Evolutionary conservation across 768 basidiomycete genomes (phyloP), one percentile per base, ranked within the genome.

Genomic region (Tephrocybe sp.): DNA sequence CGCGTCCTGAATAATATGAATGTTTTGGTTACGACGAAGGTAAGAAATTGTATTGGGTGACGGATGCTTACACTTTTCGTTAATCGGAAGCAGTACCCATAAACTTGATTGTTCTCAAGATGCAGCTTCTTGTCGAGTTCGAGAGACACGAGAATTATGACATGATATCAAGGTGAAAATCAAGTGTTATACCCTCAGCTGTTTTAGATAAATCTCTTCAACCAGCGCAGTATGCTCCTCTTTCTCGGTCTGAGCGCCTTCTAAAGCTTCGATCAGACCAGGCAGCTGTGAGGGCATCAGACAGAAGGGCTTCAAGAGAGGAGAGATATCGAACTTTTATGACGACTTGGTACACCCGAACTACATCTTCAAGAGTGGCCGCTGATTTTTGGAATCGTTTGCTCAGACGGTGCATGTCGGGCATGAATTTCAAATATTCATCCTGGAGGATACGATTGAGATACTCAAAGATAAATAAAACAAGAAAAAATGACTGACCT

Each of bases 311-410:
- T 15, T 40, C 9, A 27, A 40, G 29, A 9, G 46, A 2, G 16
- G 47, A 23, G 27, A 27, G 22, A 16, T 18, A 7, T 48, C 64
- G 40, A 47, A 92, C 92, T 73, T 90, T 90, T 21, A 88, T 66
- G 1, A 94, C 83, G 1, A 94, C 93, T 64, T 99, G 95, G 63
- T 97, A 97, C 0, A 95, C 87, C 1, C 95, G 83, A 9, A 98
- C 93, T 6, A 98, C 93, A 59, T 99, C 94, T 59, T 98, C 94
- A 4, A 99, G 78, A 0, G 83, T 83, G 0, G 94, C 94, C 4
- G 82, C 76, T 0, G 82, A 78, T 55, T 87, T 88, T 65, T 91
- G 87, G 69, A 99, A 94, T 15, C 89, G 82, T 64, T 98, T 98
- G 61, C 86, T 85, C 18, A 99, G 77, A 2, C 97, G 82, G 56